phyloP scores from a whole-genome alignment of 1,139 yeast genomes.

The Lodderomyces orthopsilosis region DNA sequence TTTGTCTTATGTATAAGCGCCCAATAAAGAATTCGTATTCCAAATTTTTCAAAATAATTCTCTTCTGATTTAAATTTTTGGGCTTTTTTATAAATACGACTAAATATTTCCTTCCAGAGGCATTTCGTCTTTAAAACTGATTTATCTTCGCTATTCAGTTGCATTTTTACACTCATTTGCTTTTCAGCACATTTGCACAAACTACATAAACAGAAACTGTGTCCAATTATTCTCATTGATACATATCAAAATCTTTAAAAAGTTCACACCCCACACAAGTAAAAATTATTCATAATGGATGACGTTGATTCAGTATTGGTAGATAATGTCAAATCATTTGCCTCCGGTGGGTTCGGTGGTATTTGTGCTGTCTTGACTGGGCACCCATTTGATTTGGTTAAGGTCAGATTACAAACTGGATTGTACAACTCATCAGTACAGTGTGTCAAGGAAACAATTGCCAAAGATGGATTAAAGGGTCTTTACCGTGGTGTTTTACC shows the following conservation, averaged over 20 bases:
- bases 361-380: constrained; percentile 65
- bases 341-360: constrained; percentile 78
- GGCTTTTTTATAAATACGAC: background rate
- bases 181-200: background rate
- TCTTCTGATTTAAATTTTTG: background rate
- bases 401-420: constrained; percentile 86
- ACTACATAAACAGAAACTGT: no score
- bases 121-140: background rate
- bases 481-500: constrained; percentile 86
- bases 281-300: constrained; percentile 29
- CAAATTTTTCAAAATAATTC: background rate
- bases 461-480: constrained; percentile 72
- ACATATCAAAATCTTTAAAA: no score
- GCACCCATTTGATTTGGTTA: constrained; percentile 92
- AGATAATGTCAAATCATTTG: constrained; percentile 69
- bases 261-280: no score
- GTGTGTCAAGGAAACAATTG: constrained; percentile 68
- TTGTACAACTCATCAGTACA: constrained; percentile 58
- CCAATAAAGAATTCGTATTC: background rate
- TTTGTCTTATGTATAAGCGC: background rate
- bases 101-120: background rate
- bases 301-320: constrained; percentile 49
- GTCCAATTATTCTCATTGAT: no score
- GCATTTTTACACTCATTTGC: background rate
- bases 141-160: background rate